phyloP scores from a whole-genome alignment of 768 basidiomycete species.

The Dacryopinax spathularia region DNA sequence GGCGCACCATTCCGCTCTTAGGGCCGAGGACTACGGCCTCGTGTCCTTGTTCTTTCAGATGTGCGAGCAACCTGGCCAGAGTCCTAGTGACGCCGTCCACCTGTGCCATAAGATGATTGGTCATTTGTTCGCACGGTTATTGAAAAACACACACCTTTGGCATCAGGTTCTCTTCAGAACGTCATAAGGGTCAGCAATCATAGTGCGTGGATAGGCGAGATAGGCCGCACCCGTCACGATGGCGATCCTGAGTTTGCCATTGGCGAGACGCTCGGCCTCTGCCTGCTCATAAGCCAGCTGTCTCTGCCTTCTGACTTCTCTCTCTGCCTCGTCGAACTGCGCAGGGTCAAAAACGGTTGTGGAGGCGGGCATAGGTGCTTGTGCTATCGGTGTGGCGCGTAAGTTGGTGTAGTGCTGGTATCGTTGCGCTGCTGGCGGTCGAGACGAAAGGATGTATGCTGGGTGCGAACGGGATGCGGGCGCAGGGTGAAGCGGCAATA shows the following conservation, averaged over 20 bases:
- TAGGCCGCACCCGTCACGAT: not conserved
- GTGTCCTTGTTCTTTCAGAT: conserved; percentile 30
- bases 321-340: not conserved
- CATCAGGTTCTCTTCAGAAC: conserved; percentile 26
- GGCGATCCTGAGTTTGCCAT: not conserved
- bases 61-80: conserved; percentile 29
- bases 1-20: conserved; percentile 21
- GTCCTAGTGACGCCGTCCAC: conserved; percentile 35
- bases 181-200: not conserved
- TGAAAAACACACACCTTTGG: conserved; percentile 20
- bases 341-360: not conserved
- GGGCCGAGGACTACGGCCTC: conserved; percentile 32
- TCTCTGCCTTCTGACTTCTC: not conserved
- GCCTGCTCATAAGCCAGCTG: not conserved
- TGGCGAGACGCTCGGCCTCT: not conserved
- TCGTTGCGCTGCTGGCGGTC: too few relatives aligned
- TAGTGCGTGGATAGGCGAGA: not conserved
- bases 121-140: not conserved
- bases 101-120: not conserved
- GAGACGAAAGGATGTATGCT: not conserved
- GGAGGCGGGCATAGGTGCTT: not conserved
- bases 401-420: too few relatives aligned
- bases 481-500: too few relatives aligned
- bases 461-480: not conserved
- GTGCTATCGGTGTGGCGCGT: not conserved